Conservation (phyloP, 2,329 filamentous ascomycete species). For the Venturia aucupariae region DNA sequence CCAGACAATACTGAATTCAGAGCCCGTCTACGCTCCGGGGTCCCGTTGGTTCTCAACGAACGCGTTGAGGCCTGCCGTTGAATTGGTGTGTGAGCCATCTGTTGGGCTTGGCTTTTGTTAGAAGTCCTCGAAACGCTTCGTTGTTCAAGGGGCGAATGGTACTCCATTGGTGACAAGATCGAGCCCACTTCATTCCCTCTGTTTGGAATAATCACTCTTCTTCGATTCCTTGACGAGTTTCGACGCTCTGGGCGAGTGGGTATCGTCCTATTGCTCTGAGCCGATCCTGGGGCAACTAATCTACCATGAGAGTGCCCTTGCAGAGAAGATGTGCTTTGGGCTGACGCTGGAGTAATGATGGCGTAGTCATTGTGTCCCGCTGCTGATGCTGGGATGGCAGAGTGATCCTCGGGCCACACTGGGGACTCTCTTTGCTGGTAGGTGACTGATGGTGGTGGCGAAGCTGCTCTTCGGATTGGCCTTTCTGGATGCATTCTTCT, state of each 20-base stretch:
- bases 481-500: background rate
- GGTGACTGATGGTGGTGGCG: background rate
- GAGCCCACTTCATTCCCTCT: conserved; percentile 5
- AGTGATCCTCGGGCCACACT: background rate
- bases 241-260: conserved; percentile 1
- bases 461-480: background rate
- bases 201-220: conserved; percentile 3
- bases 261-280: conserved; percentile 4
- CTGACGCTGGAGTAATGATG: background rate
- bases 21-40: background rate
- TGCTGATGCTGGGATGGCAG: background rate
- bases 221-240: conserved; percentile 7
- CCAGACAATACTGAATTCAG: background rate
- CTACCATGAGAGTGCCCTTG: background rate
- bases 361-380: background rate
- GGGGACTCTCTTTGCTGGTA: conserved; percentile 7
- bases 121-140: conserved; percentile 2
- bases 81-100: background rate
- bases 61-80: background rate
- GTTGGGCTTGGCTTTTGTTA: conserved; percentile 4
- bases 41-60: background rate
- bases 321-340: background rate
- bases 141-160: background rate
- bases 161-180: background rate
- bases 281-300: background rate